Conservation (phyloP, 2,329 filamentous ascomycete species). For the Diplodia scrobiculata region DNA sequence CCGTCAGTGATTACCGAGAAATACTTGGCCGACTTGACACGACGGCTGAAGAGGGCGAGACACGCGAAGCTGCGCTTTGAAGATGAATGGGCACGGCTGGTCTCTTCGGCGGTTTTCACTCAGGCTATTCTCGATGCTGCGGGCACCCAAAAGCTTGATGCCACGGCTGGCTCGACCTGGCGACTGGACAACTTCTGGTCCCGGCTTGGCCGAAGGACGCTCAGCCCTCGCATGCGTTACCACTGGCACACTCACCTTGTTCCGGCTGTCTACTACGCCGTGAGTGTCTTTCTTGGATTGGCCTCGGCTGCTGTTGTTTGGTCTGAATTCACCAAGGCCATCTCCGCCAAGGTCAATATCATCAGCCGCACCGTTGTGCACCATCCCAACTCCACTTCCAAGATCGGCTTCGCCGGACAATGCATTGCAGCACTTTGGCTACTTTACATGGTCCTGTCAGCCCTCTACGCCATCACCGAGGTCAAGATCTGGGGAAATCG, state of each 20-base stretch:
- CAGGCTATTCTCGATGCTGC: conserved; percentile 84
- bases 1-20: conserved; percentile 89
- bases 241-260: conserved; percentile 72
- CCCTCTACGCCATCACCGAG: conserved; percentile 83
- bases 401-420: conserved; percentile 85
- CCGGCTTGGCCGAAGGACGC: conserved; percentile 46
- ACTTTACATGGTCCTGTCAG: conserved; percentile 91
- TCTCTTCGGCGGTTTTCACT: conserved; percentile 71
- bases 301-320: conserved; percentile 85
- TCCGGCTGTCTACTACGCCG: conserved; percentile 65
- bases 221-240: conserved; percentile 82
- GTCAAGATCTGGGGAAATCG: conserved; percentile 98
- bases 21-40: conserved; percentile 86
- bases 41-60: conserved; percentile 76
- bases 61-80: conserved; percentile 82
- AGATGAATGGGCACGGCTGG: conserved; percentile 80
- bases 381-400: conserved; percentile 69
- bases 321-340: conserved; percentile 89
- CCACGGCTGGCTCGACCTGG: conserved; percentile 37
- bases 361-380: conserved; percentile 71
- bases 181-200: conserved; percentile 36
- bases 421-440: conserved; percentile 84
- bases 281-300: conserved; percentile 68
- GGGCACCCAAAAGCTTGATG: conserved; percentile 75
- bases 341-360: conserved; percentile 73